Evolutionary conservation across 495 filamentous ascomycete species (phyloP), one percentile per base, ranked within the genome.

Genomic region (Jackrogersella minutella): DNA sequence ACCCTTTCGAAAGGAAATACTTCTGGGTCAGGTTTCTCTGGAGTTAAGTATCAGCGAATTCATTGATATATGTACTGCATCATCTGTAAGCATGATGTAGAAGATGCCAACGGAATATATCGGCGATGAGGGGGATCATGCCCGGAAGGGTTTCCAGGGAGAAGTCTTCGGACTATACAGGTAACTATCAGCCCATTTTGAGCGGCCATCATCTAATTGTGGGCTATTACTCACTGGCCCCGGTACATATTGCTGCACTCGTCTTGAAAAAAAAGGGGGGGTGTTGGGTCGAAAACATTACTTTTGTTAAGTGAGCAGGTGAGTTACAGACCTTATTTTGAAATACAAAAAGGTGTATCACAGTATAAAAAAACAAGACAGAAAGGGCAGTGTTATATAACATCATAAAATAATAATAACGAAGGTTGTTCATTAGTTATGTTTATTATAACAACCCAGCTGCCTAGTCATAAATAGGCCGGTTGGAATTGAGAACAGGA

Each of bases 1-100:
- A 56, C 44, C 16, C 34, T 56, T 44, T 56, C 37, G 14, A 56
- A 56, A 56, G 53, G 53, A 13, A 56, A 56, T 31, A 56, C 14
- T 9, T 56, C 53, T 43, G 53, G 53, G 16, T 56, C 44, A 9
- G 53, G 53, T 56, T 56, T 56, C 14, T 39, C 53, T 56, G 14
- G 13, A 34, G 1, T 31, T n/a, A 11, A 1, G 9, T 34, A 26
- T 56, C 33, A 44, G 5, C 14, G 13, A 33, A 21, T 34, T 44
- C 5, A 9, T 13, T 19, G 11, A n/a, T n/a, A n/a, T n/a, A n/a
- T n/a, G n/a, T n/a, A n/a, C n/a, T n/a, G n/a, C n/a, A n/a, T n/a
- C n/a, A n/a, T n/a, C n/a, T n/a, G n/a, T n/a, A n/a, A n/a, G n/a
- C n/a, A n/a, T n/a, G n/a, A n/a, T n/a, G n/a, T n/a, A n/a, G 16